phyloP scores from a whole-genome alignment of 2,329 filamentous ascomycete genomes.

The Emmonsiellopsis sp. region DNA sequence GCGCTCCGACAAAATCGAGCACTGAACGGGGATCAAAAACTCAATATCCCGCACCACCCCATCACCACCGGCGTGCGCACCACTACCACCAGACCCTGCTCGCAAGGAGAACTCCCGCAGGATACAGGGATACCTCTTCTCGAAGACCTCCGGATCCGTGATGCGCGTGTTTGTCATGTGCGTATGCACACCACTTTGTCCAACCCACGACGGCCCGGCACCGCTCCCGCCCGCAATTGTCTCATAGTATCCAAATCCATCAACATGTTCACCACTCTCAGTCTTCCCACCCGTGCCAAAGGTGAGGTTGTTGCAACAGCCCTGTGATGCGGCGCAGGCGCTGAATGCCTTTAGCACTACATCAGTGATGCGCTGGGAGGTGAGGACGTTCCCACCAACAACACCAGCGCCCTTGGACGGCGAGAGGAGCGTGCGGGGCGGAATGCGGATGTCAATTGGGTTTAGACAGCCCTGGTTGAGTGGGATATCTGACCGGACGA shows the following conservation, averaged over 20 bases:
- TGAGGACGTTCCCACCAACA: slow-evolving; percentile 74
- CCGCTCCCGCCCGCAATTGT: slow-evolving; percentile 75
- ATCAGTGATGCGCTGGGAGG: slow-evolving; percentile 69
- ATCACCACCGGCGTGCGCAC: slow-evolving; percentile 61
- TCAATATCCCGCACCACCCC: slow-evolving; percentile 76
- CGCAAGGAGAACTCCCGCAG: slow-evolving; percentile 63
- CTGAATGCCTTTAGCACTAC: slow-evolving; percentile 72
- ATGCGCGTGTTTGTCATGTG: slow-evolving; percentile 88
- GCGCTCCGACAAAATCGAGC: slow-evolving; percentile 68
- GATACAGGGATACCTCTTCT: slow-evolving; percentile 68
- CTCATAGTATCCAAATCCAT: slow-evolving; percentile 80
- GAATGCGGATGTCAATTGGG: slow-evolving; percentile 66
- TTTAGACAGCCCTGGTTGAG: slow-evolving; percentile 77
- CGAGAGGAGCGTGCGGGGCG: slow-evolving; percentile 61
- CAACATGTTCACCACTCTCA: slow-evolving; percentile 46
- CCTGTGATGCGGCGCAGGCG: slow-evolving; percentile 69
- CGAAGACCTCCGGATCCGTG: slow-evolving; percentile 73
- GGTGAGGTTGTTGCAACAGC: slow-evolving; percentile 75
- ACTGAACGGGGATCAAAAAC: slow-evolving; percentile 71
- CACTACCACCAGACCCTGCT: slow-evolving; percentile 53
- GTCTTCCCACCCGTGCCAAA: slow-evolving; percentile 69
- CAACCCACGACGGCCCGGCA: slow-evolving; percentile 66
- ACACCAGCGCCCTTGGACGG: slow-evolving; percentile 70
- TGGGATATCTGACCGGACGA: slow-evolving; percentile 74
- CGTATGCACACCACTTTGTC: slow-evolving; percentile 66